phyloP scores from a whole-genome alignment of 306 rosid species.

The Casuarina glauca region DNA sequence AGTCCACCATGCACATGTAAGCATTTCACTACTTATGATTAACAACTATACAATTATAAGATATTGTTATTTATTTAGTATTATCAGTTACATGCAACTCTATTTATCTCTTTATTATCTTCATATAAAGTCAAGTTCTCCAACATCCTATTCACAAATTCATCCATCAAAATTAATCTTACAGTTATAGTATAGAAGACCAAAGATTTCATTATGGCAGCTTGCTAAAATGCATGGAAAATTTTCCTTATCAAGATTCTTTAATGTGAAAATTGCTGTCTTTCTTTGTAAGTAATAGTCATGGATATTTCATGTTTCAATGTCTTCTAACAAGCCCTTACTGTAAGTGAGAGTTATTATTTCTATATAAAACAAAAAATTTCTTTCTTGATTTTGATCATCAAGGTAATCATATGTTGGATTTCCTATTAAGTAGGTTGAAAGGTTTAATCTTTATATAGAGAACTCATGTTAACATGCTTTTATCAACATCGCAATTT shows the following conservation, averaged over 20 bases:
- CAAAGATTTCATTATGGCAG: not conserved
- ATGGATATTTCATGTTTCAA: not conserved
- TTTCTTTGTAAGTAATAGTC: constrained; percentile 4
- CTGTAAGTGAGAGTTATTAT: not conserved
- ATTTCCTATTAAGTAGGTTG: constrained; percentile 6
- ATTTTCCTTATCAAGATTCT: not conserved
- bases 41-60: not conserved
- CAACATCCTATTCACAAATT: not conserved
- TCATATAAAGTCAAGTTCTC: constrained; percentile 5
- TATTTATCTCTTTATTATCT: constrained; percentile 1
- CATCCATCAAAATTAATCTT: constrained; percentile 2
- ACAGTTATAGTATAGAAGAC: not conserved
- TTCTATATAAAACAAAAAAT: not conserved
- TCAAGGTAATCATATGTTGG: not conserved
- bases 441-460: not conserved
- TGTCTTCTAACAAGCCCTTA: not conserved
- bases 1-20: not conserved
- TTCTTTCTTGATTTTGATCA: not conserved
- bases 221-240: not conserved
- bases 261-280: not conserved
- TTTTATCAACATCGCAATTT: not conserved
- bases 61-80: constrained; percentile 19
- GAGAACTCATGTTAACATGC: not conserved
- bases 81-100: constrained; percentile 14
- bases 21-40: not conserved